Evolutionary conservation across 2,329 filamentous ascomycete genomes (phyloP).

Genomic region (Magnaporthiopsis rhizophila): DNA sequence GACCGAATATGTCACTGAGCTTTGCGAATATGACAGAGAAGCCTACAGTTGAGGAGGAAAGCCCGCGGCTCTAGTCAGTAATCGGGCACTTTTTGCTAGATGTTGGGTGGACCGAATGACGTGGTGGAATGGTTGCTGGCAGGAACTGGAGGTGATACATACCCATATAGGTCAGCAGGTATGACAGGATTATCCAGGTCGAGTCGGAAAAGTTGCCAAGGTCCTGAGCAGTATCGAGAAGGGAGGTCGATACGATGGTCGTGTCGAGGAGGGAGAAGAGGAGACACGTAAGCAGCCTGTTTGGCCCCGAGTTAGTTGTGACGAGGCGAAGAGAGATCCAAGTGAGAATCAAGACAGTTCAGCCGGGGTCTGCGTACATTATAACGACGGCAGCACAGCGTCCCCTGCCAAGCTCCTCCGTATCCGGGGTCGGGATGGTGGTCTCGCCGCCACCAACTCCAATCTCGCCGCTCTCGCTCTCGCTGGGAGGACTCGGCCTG

Average conservation of each 20-base stretch:
- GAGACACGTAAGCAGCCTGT: conserved; percentile 15
- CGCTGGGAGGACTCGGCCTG: not conserved
- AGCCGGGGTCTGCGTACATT: not conserved
- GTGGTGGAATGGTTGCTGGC: not conserved
- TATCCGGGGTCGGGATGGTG: not conserved
- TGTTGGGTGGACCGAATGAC: too few relatives aligned
- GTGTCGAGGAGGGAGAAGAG: conserved; percentile 18
- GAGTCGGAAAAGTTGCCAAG: conserved; percentile 14
- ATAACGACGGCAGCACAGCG: not conserved
- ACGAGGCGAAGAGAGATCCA: not conserved
- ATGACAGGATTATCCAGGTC: conserved; percentile 16
- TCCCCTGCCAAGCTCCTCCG: not conserved
- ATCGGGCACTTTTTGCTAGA: not conserved
- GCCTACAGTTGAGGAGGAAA: conserved; percentile 9
- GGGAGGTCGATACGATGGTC: conserved; percentile 17
- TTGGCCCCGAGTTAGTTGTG: conserved; percentile 1
- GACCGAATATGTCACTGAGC: conserved; percentile 33
- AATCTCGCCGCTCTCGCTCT: not conserved
- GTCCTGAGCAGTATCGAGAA: conserved; percentile 15
- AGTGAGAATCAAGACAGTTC: not conserved
- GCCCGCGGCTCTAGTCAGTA: not conserved
- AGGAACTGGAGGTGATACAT: not conserved
- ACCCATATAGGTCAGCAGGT: conserved; percentile 19
- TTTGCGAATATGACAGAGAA: conserved; percentile 19
- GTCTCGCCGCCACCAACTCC: not conserved